Percentiles rank a stretch among this genome's conserved stretches.
phyloP scores from a whole-genome alignment of 2,329 filamentous ascomycete species.

The Pestalotiopsis sp. region DNA sequence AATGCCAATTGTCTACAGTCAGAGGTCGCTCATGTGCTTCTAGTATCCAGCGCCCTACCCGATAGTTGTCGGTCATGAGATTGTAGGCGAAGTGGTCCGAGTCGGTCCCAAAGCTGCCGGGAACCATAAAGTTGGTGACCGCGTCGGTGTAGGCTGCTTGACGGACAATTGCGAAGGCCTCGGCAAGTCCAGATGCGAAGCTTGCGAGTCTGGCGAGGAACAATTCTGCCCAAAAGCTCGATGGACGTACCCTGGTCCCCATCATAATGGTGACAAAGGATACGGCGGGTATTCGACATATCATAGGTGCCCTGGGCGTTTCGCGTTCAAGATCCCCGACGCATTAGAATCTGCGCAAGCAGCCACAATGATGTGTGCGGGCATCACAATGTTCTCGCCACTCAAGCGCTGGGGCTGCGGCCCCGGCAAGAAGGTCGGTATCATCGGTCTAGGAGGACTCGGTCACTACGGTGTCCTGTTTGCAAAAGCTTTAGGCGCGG shows the following conservation, averaged over 20 bases:
- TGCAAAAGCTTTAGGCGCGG: conserved; percentile 63
- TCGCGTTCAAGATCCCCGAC: conserved; percentile 44
- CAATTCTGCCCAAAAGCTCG: conserved; percentile 31
- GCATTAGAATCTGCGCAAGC: conserved; percentile 34
- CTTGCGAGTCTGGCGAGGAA: conserved; percentile 21
- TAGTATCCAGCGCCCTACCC: conserved; percentile 25
- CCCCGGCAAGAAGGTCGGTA: conserved; percentile 65
- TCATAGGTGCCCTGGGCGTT: conserved; percentile 32
- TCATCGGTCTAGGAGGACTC: conserved; percentile 66
- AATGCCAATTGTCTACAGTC: not conserved
- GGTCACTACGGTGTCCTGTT: conserved; percentile 68
- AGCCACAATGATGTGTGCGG: conserved; percentile 69
- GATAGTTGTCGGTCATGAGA: conserved; percentile 50
- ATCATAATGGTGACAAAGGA: conserved; percentile 50
- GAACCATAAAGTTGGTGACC: conserved; percentile 51
- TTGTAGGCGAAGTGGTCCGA: conserved; percentile 46
- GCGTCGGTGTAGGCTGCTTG: conserved; percentile 54
- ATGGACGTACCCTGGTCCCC: conserved; percentile 47
- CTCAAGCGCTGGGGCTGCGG: conserved; percentile 61
- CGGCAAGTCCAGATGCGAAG: conserved; percentile 22
- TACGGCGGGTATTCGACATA: conserved; percentile 51
- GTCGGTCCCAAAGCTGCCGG: conserved; percentile 38
- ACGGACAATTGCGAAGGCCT: conserved; percentile 42
- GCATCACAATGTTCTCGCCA: conserved; percentile 65
- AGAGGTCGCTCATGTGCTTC: not conserved